A percentile compares a stretch with the other conserved stretches of the same genome.
Evolutionary conservation across 768 basidiomycete genomes (phyloP).

Genomic region (Calocera viscosa): DNA sequence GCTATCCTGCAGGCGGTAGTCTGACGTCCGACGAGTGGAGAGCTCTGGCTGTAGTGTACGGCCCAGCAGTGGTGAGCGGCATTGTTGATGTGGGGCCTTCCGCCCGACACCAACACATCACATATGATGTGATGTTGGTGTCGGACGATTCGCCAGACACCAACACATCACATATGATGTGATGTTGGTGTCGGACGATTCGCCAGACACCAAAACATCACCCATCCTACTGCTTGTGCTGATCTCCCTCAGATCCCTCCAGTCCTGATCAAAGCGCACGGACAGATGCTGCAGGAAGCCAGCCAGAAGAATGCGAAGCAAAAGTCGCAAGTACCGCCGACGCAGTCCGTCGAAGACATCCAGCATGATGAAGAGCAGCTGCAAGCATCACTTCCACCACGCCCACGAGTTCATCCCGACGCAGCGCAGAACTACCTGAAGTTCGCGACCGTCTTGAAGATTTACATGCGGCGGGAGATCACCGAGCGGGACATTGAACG

Average conservation of each 20-base stretch:
- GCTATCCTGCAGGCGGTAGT: not conserved
- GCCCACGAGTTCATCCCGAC: not conserved
- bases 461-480: not conserved
- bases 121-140: not conserved
- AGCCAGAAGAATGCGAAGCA: not conserved
- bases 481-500: not conserved
- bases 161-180: not conserved
- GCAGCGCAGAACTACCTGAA: not conserved
- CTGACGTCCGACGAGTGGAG: not conserved
- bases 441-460: not conserved
- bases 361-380: not conserved
- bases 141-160: not conserved
- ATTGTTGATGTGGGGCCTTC: no score
- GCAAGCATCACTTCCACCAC: not conserved
- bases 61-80: not conserved
- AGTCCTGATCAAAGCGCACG: not conserved
- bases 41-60: not conserved
- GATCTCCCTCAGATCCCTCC: not conserved
- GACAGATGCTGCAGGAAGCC: no score
- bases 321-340: not conserved
- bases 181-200: not conserved
- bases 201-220: not conserved
- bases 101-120: no score
- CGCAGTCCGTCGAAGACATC: not conserved
- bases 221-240: not conserved